Conservation (phyloP, 2,329 filamentous ascomycete species). For the Chaetomium strumarium region DNA sequence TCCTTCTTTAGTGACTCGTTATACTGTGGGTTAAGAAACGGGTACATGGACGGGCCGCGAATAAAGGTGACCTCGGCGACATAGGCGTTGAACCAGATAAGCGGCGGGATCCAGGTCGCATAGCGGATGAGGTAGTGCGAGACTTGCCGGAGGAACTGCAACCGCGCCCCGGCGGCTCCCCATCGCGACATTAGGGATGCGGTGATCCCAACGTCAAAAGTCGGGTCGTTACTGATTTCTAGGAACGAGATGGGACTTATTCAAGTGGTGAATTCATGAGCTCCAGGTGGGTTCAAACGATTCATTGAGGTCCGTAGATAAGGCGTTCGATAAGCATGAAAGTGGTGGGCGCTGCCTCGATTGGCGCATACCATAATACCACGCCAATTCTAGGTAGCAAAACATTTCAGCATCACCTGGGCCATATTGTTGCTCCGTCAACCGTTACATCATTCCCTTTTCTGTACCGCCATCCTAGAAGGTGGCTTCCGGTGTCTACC, state of each 20-base stretch:
- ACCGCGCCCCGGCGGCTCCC: conserved; percentile 2
- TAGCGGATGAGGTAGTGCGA: conserved; percentile 45
- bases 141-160: conserved; percentile 33
- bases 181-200: conserved; percentile 17
- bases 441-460: conserved; percentile 11
- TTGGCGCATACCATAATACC: conserved; percentile 11
- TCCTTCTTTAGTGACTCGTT: conserved; percentile 50
- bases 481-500: conserved; percentile 4
- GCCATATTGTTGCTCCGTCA: not conserved
- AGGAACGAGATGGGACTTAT: not conserved
- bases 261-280: not conserved
- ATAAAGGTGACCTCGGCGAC: conserved; percentile 54
- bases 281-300: not conserved
- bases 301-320: not conserved
- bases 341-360: not conserved
- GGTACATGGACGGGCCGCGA: conserved; percentile 67
- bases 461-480: conserved; percentile 4
- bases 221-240: too few species aligned
- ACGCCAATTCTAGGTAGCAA: not conserved
- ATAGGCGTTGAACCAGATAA: conserved; percentile 56
- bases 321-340: not conserved
- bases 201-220: not conserved
- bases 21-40: conserved; percentile 64
- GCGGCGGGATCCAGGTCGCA: conserved; percentile 56
- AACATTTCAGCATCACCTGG: not conserved